Percentiles rank a stretch among this genome's conserved stretches.
These are phyloP conservation scores for Aspergillus neoniger DNA, from an alignment of 2,329 filamentous ascomycete genomes.

Conservation along the genomic window DNA sequence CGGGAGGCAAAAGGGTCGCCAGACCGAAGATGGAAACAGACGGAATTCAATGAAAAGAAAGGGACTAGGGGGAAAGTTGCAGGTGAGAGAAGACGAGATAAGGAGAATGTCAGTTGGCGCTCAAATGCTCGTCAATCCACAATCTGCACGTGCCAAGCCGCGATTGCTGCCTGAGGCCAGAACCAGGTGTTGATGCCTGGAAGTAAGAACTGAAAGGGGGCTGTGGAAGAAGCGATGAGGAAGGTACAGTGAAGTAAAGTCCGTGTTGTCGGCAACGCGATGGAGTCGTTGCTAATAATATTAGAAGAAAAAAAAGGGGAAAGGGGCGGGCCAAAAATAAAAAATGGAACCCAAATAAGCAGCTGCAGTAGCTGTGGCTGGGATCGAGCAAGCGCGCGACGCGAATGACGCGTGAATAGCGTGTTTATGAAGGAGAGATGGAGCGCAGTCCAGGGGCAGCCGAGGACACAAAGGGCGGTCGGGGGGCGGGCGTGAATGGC, in stretches of 20 bases:
- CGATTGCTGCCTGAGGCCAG: conserved; percentile 19
- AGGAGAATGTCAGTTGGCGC: conserved; percentile 18
- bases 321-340: conserved; percentile 9
- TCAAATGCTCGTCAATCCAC: conserved; percentile 20
- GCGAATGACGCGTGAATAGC: conserved; percentile 25
- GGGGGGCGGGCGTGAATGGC: conserved; percentile 11
- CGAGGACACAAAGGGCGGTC: conserved; percentile 20
- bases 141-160: conserved; percentile 18
- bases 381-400: conserved; percentile 24
- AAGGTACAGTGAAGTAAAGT: conserved; percentile 7
- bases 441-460: conserved; percentile 13
- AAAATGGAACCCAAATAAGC: conserved; percentile 15
- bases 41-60: conserved; percentile 3
- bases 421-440: conserved; percentile 9
- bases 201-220: not conserved
- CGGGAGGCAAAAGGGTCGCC: conserved; percentile 15
- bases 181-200: not conserved
- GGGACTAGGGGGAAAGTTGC: conserved; percentile 9
- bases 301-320: conserved; percentile 5
- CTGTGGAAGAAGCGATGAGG: not conserved
- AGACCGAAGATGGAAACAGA: conserved; percentile 14
- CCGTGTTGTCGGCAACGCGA: conserved; percentile 5
- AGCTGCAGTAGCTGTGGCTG: conserved; percentile 23
- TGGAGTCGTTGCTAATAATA: conserved; percentile 20
- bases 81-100: conserved; percentile 13